Base-by-base conservation (phyloP, 257 asterid genomes). In the Paulownia fortunei region DNA sequence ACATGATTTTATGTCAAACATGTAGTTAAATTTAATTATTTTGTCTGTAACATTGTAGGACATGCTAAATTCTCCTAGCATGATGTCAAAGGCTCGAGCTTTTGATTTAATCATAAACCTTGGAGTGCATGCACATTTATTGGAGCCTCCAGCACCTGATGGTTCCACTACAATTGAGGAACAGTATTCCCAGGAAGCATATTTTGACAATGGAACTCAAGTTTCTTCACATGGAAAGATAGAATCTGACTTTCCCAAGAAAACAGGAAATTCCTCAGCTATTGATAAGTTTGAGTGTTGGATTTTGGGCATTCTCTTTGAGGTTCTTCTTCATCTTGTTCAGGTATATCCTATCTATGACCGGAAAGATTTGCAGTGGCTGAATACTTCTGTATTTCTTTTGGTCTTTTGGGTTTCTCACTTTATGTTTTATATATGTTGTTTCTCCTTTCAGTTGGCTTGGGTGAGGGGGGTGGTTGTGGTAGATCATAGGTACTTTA, bases 281-380 rank as follows among this genome's bases (percentile, higher is more conserved):
- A 82, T 89, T 84, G 96, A 89, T 77, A 96, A 84, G 76, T 93
- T 96, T 81, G 99, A 96, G 85, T 86, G 92, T 83, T 96, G 99
- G 99, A 96, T 96, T 82, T 79, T 96, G 86, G 97, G 98, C 87
- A 96, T 96, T 85, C 97, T 96, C 69, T 89, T 83, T 76, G 99
- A 96, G 92, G 85, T 90, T 80, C 94, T 96, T 76, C 98, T 96
- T 84, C 97, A 88, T 87, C 98, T 96, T 79, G 99, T 96, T 76
- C 98, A 96, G 98, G 99, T 96, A 92, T 63, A 46, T 76, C 76
- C 75, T 54, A 27, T 74, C 64, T 46, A 41, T 72, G 62, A 66
- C 67, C 23, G 42, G 32, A 47, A 67, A 66, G 46, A 26, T 51
- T 64, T 42, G 56, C 58, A 15, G 34, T 63, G 72, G 32, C 16